phyloP scores from a whole-genome alignment of 148 eudicot species.

The Silene latifolia region DNA sequence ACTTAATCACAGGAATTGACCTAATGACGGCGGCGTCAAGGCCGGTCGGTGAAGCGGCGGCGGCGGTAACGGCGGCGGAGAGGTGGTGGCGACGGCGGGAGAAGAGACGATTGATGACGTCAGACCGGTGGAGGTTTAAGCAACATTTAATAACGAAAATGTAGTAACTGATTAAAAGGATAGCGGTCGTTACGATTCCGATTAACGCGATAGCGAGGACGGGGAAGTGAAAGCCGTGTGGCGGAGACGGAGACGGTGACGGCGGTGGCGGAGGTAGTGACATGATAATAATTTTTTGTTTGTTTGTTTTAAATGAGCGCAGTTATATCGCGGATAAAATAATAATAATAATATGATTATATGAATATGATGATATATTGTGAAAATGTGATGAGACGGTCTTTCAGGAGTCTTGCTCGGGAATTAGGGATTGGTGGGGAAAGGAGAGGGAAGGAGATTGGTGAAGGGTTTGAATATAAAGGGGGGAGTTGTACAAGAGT shows the following conservation, averaged over 20 bases:
- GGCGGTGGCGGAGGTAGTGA: not conserved
- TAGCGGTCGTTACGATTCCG: conserved; percentile 64
- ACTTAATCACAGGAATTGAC: conserved; percentile 60
- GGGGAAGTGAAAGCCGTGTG: conserved; percentile 35
- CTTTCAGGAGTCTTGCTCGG: not conserved
- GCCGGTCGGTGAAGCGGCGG: conserved; percentile 23
- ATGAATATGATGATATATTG: no score
- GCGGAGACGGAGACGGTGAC: conserved; percentile 4
- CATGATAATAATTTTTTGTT: conserved; percentile 3
- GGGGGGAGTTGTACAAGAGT: conserved; percentile 15
- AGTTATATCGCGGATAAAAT: no score
- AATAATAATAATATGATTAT: no score
- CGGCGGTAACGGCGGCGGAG: not conserved
- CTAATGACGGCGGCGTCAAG: conserved; percentile 68
- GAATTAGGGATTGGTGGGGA: not conserved
- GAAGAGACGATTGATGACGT: conserved; percentile 42
- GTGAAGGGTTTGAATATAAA: not conserved
- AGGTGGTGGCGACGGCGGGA: conserved; percentile 21
- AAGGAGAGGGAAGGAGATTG: not conserved
- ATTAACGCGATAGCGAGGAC: conserved; percentile 73
- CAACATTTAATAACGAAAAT: conserved; percentile 84
- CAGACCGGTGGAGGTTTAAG: conserved; percentile 52
- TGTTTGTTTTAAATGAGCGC: no score
- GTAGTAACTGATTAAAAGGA: conserved; percentile 66
- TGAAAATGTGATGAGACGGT: not conserved